Evolutionary conservation across 345 rosid genomes (phyloP), one percentile per base, ranked within the genome.

Genomic region (Populus euphratica): DNA sequence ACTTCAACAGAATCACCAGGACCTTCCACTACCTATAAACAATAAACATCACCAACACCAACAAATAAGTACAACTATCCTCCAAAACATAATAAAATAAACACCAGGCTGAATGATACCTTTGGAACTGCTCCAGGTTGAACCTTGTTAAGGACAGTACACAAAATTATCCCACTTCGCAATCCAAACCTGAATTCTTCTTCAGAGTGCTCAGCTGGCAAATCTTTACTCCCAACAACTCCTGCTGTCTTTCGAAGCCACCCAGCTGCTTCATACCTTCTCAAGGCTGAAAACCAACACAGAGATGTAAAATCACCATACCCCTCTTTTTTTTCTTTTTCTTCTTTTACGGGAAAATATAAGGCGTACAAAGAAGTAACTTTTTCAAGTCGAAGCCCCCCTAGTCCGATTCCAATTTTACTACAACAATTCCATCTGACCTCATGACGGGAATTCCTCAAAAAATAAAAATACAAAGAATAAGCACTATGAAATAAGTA

Each of bases 191-290:
- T 68, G 71, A 82, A 78, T 25, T 82, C 85, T 72, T 82, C 85
- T 79, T 82, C 85, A 13, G 85, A 82, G 39, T 82, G 85, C 73
- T 82, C 81, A 5, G 82, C 79, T 3, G 82, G 79, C 77, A 82
- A 78, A 68, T 82, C 85, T 61, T 78, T 82, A 20, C 80, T 77
- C 16, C 77, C 79, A 33, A 67, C 85, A 75, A 78, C 70, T 66
- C 80, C 85, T 13, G 76, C 66, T 20, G 43, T 75, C 49, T 72
- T 82, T 39, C 82, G 62, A 20, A 82, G 77, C 85, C 85, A 82
- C 21, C 68, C 77, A n/a, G 85, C 82, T 35, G 85, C 85, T 75
- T 82, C 85, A 38, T 75, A 78, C 61, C 82, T 71, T 72, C 70
- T 78, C 31, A 54, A 38, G 52, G 81, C 85, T 82, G 78, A 14